Percentiles rank a stretch among this genome's conserved stretches.
These are phyloP conservation scores for Chlorella sp. DNA, from an alignment of 139 green algal species.

Conservation along the genomic window DNA sequence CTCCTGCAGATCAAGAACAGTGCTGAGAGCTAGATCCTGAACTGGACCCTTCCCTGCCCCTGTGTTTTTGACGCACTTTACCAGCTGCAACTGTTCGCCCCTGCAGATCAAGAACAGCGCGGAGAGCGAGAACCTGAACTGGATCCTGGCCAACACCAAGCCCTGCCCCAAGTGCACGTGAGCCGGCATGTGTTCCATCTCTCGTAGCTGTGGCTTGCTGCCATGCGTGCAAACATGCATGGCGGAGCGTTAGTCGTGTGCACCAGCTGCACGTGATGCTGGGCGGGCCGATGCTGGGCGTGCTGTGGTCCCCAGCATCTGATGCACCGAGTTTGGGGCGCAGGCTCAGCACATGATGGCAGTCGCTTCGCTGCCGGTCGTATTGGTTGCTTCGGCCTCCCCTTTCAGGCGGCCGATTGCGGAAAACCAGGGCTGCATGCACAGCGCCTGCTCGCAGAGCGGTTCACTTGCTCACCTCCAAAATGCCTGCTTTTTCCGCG, in stretches of 20 bases:
- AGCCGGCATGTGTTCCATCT: neutral
- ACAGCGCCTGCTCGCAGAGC: neutral
- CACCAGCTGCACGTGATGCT: too few species aligned
- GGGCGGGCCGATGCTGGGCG: too few species aligned
- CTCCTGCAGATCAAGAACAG: too few species aligned
- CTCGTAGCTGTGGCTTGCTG: too few species aligned
- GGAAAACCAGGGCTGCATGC: neutral
- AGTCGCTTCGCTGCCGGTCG: too few species aligned
- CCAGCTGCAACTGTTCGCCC: neutral
- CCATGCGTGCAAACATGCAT: too few species aligned
- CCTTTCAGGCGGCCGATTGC: neutral
- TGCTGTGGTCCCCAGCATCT: too few species aligned
- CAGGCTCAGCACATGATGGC: too few species aligned
- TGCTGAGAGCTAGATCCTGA: too few species aligned
- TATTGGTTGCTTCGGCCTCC: neutral
- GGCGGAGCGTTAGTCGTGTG: too few species aligned
- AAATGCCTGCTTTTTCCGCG: neutral
- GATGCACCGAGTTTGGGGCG: too few species aligned
- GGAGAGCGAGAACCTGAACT: conserved; percentile 83
- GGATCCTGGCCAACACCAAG: conserved; percentile 89
- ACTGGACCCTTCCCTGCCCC: neutral
- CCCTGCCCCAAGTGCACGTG: conserved; percentile 75
- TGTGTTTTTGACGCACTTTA: neutral
- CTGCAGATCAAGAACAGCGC: conserved; percentile 76
- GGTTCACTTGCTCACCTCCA: neutral